Percentiles rank a stretch among this genome's conserved stretches.
Conservation (phyloP, 2,329 filamentous ascomycete genomes). For the Metarhizium robertsii region DNA sequence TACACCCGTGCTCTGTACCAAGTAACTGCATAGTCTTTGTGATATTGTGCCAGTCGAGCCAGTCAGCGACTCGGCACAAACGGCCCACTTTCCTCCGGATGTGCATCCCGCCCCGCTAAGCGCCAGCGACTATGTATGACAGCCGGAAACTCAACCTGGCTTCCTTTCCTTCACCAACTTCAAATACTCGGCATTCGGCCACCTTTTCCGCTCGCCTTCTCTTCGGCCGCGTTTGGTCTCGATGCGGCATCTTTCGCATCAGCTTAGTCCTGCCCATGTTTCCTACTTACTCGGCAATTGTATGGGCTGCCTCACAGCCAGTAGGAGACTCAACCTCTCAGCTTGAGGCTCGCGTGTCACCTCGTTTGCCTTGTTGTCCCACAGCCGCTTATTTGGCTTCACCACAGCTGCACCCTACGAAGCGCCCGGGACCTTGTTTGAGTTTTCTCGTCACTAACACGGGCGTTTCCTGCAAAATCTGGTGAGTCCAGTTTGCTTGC, state of each 20-base stretch:
- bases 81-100: not conserved
- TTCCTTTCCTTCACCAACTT: not conserved
- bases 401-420: not conserved
- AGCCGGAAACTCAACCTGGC: not conserved
- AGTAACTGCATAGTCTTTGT: too few species aligned
- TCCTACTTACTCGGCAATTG: not conserved
- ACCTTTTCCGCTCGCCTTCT: not conserved
- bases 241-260: not conserved
- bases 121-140: not conserved
- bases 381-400: not conserved
- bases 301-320: not conserved
- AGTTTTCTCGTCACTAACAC: not conserved
- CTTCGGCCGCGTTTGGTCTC: not conserved
- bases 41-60: not conserved
- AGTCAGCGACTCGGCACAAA: not conserved
- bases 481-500: not conserved
- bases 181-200: not conserved
- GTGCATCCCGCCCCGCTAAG: slow-evolving; percentile 5
- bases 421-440: not conserved
- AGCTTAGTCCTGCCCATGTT: not conserved
- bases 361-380: not conserved
- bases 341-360: not conserved
- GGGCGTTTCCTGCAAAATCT: not conserved
- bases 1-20: too few species aligned
- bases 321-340: not conserved